Evolutionary conservation across 768 basidiomycete genomes (phyloP).

Genomic region (Tricholoma bakamatsutake): DNA sequence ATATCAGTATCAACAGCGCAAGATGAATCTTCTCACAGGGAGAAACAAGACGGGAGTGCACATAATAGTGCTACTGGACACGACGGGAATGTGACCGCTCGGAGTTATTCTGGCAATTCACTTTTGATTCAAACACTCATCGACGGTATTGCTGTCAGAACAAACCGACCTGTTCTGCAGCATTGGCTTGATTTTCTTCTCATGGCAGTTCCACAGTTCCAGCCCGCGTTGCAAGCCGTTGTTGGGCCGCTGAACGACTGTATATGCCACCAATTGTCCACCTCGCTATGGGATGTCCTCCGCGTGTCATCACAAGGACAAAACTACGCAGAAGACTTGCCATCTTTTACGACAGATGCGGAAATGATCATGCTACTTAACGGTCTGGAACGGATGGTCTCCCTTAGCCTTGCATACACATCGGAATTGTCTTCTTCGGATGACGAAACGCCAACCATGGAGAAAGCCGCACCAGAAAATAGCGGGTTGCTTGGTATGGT

Average conservation of each 20-base stretch:
- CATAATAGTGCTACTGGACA: constrained; percentile 28
- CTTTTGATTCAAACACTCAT: constrained; percentile 72
- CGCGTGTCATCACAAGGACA: constrained; percentile 32
- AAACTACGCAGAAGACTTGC: constrained; percentile 35
- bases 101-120: constrained; percentile 53
- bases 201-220: constrained; percentile 85
- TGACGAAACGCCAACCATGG: constrained; percentile 48
- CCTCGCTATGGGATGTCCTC: constrained; percentile 49
- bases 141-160: constrained; percentile 65
- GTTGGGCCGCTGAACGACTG: constrained; percentile 76
- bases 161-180: constrained; percentile 79
- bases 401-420: constrained; percentile 62
- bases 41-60: constrained; percentile 20
- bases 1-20: constrained; percentile 56
- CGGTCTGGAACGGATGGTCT: constrained; percentile 74
- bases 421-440: constrained; percentile 44
- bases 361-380: constrained; percentile 84
- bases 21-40: constrained; percentile 24
- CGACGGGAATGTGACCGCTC: constrained; percentile 26
- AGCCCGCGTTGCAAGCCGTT: constrained; percentile 58
- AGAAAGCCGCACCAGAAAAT: constrained; percentile 47
- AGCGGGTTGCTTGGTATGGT: constrained; percentile 83
- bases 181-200: constrained; percentile 97
- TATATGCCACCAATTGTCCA: constrained; percentile 63
- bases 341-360: constrained; percentile 59